These are phyloP conservation scores for Mucor indicus DNA, from an alignment of 371 early-diverging fungal genomes.

Conservation along the genomic window DNA sequence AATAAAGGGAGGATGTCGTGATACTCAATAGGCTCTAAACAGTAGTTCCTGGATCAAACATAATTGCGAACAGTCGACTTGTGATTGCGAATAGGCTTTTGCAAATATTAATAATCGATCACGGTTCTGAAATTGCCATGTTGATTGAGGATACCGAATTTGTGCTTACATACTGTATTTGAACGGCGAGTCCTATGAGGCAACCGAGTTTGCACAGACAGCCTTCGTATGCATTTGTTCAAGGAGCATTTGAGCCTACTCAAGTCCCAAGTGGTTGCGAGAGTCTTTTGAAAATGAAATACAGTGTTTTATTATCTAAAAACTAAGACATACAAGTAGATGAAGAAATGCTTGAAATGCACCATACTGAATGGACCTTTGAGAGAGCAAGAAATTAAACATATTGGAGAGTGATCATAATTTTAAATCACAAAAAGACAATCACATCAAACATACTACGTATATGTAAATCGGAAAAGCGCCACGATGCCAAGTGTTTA, in stretches of 20 bases:
- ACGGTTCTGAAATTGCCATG: constrained; percentile 87
- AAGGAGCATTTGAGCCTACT: constrained; percentile 82
- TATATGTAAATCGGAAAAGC: background rate
- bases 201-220: constrained; percentile 71
- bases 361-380: constrained; percentile 2
- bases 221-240: constrained; percentile 74
- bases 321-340: too few relatives aligned
- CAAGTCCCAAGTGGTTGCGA: constrained; percentile 33
- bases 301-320: background rate
- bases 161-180: constrained; percentile 66
- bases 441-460: constrained; percentile 7
- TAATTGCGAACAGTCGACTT: constrained; percentile 87
- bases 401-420: constrained; percentile 16
- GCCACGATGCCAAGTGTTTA: constrained; percentile 29
- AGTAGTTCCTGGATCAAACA: constrained; percentile 68
- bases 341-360: background rate
- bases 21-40: constrained; percentile 52
- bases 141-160: constrained; percentile 76
- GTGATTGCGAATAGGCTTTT: constrained; percentile 86
- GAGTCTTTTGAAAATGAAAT: background rate
- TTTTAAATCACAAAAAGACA: constrained; percentile 23
- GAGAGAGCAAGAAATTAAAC: constrained; percentile 23
- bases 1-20: constrained; percentile 63
- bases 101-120: constrained; percentile 70
- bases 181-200: constrained; percentile 74